Evolutionary conservation across 2,329 filamentous ascomycete species (phyloP).

Genomic region (Aspergillus sclerotialis): DNA sequence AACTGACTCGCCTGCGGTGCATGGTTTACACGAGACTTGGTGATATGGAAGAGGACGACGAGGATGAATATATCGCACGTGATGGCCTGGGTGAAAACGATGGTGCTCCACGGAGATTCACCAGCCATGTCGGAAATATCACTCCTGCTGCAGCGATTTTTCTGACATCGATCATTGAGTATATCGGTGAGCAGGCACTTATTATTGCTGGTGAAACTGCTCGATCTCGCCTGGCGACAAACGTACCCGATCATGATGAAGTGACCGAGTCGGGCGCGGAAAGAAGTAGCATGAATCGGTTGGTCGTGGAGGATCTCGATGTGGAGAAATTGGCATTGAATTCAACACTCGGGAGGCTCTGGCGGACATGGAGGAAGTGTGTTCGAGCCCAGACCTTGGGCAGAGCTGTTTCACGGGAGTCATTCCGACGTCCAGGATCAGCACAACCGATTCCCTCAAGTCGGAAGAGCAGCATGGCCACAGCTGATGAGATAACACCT

Average conservation of each 20-base stretch:
- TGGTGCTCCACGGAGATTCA: conserved; percentile 50
- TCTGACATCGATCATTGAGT: conserved; percentile 88
- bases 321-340: conserved; percentile 91
- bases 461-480: conserved; percentile 32
- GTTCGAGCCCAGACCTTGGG: conserved; percentile 28
- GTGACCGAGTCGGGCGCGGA: conserved; percentile 40
- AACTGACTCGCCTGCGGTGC: conserved; percentile 81
- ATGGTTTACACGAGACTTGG: conserved; percentile 98
- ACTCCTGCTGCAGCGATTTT: conserved; percentile 93
- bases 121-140: conserved; percentile 56
- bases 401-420: conserved; percentile 36
- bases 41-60: conserved; percentile 96
- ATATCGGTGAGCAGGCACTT: conserved; percentile 84
- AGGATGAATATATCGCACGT: conserved; percentile 78
- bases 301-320: conserved; percentile 83
- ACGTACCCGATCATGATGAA: conserved; percentile 50
- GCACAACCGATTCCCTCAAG: conserved; percentile 18
- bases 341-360: conserved; percentile 77
- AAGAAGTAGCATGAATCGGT: conserved; percentile 49
- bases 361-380: conserved; percentile 92
- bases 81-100: conserved; percentile 61
- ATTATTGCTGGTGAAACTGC: conserved; percentile 82
- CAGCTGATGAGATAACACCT: conserved; percentile 23
- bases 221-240: conserved; percentile 35
- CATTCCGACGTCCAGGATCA: conserved; percentile 26